Evolutionary conservation across 1,139 yeast species (phyloP), one percentile per base, ranked within the genome.

Genomic region (Arxiozyma telluris): DNA sequence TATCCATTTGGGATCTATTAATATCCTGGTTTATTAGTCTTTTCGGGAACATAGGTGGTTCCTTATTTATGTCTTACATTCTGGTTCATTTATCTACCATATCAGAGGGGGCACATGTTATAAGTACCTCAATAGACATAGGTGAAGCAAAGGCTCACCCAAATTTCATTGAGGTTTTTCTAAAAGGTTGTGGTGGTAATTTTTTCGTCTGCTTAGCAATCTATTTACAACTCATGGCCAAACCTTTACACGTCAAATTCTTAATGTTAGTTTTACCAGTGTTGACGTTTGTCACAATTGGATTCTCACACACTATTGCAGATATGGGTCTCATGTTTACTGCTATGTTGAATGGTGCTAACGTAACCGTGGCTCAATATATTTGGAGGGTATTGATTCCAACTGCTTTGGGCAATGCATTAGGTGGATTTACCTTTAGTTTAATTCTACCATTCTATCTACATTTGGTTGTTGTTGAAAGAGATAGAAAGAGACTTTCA

Each of bases 291-390:
- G 94, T 85, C 9, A 62, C 82, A 1, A 73, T 83, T 73, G 94
- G 94, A 0, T 87, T 82, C 67, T 81, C 88, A 5, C 95, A 87
- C 65, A 81, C 81, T 2, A 89, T 87, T 11, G 95, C 95, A 1
- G 95, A 87, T 67, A 85, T 87, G 91, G 81, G 75, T 60, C 61
- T 84, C 55, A 65, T 84, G 12, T 79, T 82, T 11, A 78, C 82
- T 60, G 95, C 88, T 0, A 71, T 85, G 62, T 75, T 87, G 50
- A 83, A 84, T 65, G 79, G 82, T 34, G 84, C 88, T 0, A 76
- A 80, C 4, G 72, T 82, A 15, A 72, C 83, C 0, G 87, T 84
- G 27, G 86, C 82, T 0, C 70, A 70, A n/a, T 82, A 80, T 52
- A 81, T 83, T 9, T 87, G 93, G 93, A 86, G 82, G 64, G 69